Percentiles rank a stretch among this genome's conserved stretches.
Evolutionary conservation across 2,329 filamentous ascomycete species (phyloP).

Genomic region (Colletotrichum sansevieriae): DNA sequence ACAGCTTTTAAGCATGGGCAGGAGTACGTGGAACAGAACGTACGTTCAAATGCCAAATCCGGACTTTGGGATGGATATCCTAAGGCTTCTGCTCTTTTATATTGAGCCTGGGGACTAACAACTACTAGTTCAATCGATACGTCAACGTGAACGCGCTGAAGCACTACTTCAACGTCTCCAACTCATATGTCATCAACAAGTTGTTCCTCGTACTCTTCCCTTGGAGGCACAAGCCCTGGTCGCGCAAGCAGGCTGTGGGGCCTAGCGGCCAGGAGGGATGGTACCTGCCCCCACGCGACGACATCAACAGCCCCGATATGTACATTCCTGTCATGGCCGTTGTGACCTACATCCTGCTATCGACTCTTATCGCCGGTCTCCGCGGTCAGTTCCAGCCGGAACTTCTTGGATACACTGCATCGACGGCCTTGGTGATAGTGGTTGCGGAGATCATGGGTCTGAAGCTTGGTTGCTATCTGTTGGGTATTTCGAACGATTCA

Average conservation of each 20-base stretch:
- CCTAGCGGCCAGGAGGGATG: constrained; percentile 78
- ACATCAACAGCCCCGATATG: constrained; percentile 98
- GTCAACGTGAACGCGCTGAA: constrained; percentile 94
- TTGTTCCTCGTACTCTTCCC: constrained; percentile 94
- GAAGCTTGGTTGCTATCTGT: constrained; percentile 91
- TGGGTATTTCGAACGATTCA: constrained; percentile 93
- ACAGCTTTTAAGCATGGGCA: constrained; percentile 91
- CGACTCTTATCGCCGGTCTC: constrained; percentile 89
- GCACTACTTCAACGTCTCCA: constrained; percentile 99
- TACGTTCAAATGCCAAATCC: constrained; percentile 58
- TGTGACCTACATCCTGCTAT: constrained; percentile 96
- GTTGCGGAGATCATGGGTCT: constrained; percentile 89
- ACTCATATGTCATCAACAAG: constrained; percentile 95
- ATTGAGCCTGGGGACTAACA: constrained; percentile 39
- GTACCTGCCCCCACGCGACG: constrained; percentile 93
- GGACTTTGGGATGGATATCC: background rate
- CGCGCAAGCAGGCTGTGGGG: constrained; percentile 83
- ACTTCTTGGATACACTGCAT: constrained; percentile 89
- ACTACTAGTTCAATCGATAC: constrained; percentile 71
- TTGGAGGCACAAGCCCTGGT: constrained; percentile 98
- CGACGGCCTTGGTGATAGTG: constrained; percentile 85
- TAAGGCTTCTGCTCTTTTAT: background rate
- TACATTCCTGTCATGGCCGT: constrained; percentile 99
- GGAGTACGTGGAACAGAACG: constrained; percentile 96
- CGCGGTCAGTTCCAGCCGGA: constrained; percentile 94